Conservation (phyloP, 768 basidiomycete genomes). For the Hydnum rufescens region DNA sequence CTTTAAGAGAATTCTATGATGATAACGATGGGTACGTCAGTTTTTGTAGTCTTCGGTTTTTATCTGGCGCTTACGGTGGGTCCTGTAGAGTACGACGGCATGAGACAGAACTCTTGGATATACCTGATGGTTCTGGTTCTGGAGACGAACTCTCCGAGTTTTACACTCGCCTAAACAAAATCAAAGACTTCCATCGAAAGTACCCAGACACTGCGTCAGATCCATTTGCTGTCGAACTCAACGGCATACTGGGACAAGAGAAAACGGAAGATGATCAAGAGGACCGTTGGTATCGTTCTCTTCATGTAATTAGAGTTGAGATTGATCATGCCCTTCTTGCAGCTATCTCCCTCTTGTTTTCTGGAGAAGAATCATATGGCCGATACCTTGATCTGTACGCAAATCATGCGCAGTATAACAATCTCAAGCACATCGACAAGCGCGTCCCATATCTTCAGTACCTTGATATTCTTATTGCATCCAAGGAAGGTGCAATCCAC, state of each 20-base stretch:
- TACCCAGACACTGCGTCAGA: constrained; percentile 79
- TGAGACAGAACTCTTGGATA: constrained; percentile 36
- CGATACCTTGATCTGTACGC: constrained; percentile 86
- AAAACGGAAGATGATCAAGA: constrained; percentile 51
- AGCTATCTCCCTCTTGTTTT: constrained; percentile 77
- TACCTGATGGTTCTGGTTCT: constrained; percentile 22
- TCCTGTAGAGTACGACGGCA: constrained; percentile 26
- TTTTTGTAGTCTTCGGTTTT: neutral
- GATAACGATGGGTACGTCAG: constrained; percentile 37
- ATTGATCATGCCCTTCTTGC: neutral
- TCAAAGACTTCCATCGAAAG: constrained; percentile 91
- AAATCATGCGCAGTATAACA: constrained; percentile 74
- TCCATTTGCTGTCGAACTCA: constrained; percentile 68
- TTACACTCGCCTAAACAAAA: constrained; percentile 85
- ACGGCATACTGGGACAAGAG: constrained; percentile 59
- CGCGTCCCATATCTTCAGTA: constrained; percentile 85
- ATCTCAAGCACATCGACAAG: constrained; percentile 68
- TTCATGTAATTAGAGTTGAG: neutral
- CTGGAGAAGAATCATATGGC: constrained; percentile 89
- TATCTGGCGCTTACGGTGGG: neutral
- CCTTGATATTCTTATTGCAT: constrained; percentile 61
- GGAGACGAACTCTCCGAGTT: constrained; percentile 71
- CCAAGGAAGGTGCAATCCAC: constrained; percentile 42
- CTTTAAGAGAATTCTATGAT: constrained; percentile 53
- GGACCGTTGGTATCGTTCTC: constrained; percentile 46